Conservation (phyloP, 1,284 basidiomycete species). For the Puccinia coronata region DNA sequence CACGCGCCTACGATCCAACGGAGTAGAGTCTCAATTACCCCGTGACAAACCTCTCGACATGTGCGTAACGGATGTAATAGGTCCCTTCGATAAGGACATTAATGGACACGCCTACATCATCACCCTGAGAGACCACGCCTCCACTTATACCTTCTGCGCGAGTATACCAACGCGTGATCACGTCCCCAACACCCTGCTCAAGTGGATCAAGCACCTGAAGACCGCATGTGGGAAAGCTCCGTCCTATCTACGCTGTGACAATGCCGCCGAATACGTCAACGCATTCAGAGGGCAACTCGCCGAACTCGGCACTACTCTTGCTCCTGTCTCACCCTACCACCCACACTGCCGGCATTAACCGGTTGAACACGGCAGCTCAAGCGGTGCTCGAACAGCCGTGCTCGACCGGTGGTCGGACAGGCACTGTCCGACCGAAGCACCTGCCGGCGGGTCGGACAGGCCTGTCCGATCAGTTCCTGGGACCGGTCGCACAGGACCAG, state of each 20-base stretch:
- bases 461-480: too few species aligned
- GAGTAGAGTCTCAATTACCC: neutral
- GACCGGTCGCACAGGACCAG: too few species aligned
- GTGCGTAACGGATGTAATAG: neutral
- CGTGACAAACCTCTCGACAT: neutral
- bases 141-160: neutral
- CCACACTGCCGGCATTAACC: too few species aligned
- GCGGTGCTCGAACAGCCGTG: too few species aligned
- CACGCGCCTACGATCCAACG: neutral
- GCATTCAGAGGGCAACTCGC: too few species aligned
- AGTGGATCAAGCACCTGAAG: neutral
- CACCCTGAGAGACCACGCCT: neutral
- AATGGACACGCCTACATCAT: neutral
- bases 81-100: neutral
- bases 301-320: neutral
- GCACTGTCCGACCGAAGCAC: too few species aligned
- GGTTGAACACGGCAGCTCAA: too few species aligned
- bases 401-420: too few species aligned
- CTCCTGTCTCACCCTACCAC: neutral
- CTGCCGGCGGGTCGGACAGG: too few species aligned
- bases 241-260: neutral
- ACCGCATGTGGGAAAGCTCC: neutral
- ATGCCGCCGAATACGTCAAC: too few species aligned
- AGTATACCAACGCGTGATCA: neutral
- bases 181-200: neutral